Percentiles rank a stretch among this genome's conserved stretches.
These are phyloP conservation scores for Copromyces sp. DNA, from an alignment of 495 filamentous ascomycete species.

Conservation along the genomic window DNA sequence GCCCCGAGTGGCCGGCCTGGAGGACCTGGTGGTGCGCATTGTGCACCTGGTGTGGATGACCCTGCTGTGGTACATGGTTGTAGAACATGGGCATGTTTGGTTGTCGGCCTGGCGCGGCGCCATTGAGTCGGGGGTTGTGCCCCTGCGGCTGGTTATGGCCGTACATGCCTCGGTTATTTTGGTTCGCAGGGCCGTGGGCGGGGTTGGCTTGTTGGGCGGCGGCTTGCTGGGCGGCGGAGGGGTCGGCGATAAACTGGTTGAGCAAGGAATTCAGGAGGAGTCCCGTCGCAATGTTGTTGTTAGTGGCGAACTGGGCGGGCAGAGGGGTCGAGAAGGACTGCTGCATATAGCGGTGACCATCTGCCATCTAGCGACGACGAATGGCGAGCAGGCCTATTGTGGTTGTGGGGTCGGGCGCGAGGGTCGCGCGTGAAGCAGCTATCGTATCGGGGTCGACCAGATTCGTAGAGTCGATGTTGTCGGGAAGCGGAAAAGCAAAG, in stretches of 20 bases:
- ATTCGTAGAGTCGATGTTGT: slow-evolving; percentile 6
- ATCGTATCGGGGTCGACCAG: slow-evolving; percentile 2
- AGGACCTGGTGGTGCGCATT: slow-evolving; percentile 62
- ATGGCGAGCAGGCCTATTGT: slow-evolving; percentile 2
- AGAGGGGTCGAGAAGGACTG: slow-evolving; percentile 37
- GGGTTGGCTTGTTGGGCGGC: slow-evolving; percentile 50
- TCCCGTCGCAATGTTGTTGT: slow-evolving; percentile 17
- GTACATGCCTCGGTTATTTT: slow-evolving; percentile 69
- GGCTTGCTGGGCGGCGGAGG: slow-evolving; percentile 10
- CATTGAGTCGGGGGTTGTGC: slow-evolving; percentile 63
- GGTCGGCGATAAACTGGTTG: slow-evolving; percentile 17
- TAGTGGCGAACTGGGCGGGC: slow-evolving; percentile 16
- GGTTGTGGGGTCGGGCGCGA: slow-evolving; percentile 5
- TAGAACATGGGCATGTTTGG: slow-evolving; percentile 48
- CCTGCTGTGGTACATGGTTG: slow-evolving; percentile 58
- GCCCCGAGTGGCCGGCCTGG: slow-evolving; percentile 62
- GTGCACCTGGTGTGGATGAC: slow-evolving; percentile 61
- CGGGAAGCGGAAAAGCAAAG: slow-evolving; percentile 10
- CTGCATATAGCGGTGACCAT: slow-evolving; percentile 68
- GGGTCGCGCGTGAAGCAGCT: slow-evolving; percentile 4
- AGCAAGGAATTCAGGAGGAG: slow-evolving; percentile 23
- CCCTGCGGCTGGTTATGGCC: slow-evolving; percentile 67
- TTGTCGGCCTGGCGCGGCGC: slow-evolving; percentile 33
- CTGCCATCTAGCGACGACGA: slow-evolving; percentile 56
- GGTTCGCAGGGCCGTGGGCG: slow-evolving; percentile 61